Base-by-base conservation (phyloP, 2,329 filamentous ascomycete species). In the Botrytis galanthina region DNA sequence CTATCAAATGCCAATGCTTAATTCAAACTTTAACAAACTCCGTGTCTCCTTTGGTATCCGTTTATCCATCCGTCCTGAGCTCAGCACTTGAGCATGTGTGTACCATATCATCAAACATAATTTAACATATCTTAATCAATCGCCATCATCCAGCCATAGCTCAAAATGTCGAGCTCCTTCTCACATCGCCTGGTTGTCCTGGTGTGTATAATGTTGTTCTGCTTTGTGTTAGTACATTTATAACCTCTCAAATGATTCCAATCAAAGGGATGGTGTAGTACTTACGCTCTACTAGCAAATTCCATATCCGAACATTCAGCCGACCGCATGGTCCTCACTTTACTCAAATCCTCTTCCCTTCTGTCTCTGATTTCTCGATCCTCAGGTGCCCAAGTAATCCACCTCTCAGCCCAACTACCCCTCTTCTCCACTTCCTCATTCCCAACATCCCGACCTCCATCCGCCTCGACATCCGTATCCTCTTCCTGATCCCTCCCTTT, bases 371-470 rank as follows among this genome's bases (percentile, higher is more conserved):
- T 57, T 22, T 16, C n/a, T 37, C 7, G 26, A 42, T 22, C 26
- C 20, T 69, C 71, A 42, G 60, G 51, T 35, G 39, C 51, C 62
- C 64, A 69, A 32, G 22, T 48, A 20, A 73, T 70, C 73, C 67
- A 66, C 68, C 71, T 46, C 42, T 61, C 71, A 37, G 44, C 39
- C 51, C 51, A 73, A 51, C 18, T 14, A 14, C 32, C 14, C 8
- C 32, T 12, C 29, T 63, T 70, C 68, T 70, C 68, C 10, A 10
- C 20, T 29, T 70, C 46, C 35, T 32, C 59, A 26, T 29, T 29
- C n/a, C 39, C 54, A 4, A n/a, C 48, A n/a, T n/a, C 46, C 5
- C 54, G 12, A 59, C 48, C 20, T 6, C 26, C 37, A 14, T 26
- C 48, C 18, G 20, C 60, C 14, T 72, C 73, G 4, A 62, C 22